Percentiles rank a stretch among this genome's conserved stretches.
Conservation (phyloP, 805 yeast genomes). For the Cyberlindnera saturnus region DNA sequence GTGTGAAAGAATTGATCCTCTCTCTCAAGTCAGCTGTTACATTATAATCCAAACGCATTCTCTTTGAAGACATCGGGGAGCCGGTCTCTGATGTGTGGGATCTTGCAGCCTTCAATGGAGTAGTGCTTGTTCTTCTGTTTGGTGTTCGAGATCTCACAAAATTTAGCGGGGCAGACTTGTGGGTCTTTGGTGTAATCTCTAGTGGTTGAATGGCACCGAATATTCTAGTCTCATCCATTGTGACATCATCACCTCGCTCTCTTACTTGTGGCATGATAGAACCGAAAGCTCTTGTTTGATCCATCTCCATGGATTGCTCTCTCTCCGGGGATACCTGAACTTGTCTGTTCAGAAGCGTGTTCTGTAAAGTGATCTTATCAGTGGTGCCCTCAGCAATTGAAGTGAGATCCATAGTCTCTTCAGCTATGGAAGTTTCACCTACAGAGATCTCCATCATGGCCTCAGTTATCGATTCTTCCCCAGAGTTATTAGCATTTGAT, state of each 20-base stretch:
- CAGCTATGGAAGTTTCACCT: constrained; percentile 1
- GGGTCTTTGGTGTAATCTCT: neutral
- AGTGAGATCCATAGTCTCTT: constrained; percentile 21
- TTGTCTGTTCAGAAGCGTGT: constrained; percentile 16
- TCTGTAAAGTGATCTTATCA: constrained; percentile 15
- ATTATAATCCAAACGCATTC: constrained; percentile 7
- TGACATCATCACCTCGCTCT: neutral
- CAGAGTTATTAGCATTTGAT: neutral
- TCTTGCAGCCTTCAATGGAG: constrained; percentile 21
- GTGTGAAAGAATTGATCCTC: constrained; percentile 21
- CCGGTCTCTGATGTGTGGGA: constrained; percentile 27
- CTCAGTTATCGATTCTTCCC: neutral
- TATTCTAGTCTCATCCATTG: constrained; percentile 15
- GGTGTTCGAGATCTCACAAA: neutral
- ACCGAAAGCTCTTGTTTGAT: constrained; percentile 15
- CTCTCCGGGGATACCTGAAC: constrained; percentile 1
- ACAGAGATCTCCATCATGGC: neutral
- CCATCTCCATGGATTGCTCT: constrained; percentile 10
- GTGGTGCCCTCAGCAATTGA: constrained; percentile 9
- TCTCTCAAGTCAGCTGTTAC: constrained; percentile 16
- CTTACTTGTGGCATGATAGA: neutral
- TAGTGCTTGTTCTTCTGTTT: constrained; percentile 1
- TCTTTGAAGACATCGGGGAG: constrained; percentile 23
- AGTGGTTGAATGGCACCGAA: neutral
- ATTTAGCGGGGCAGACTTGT: neutral